Base-by-base conservation (phyloP, 2,329 filamentous ascomycete species). In the Penicillium sp. region DNA sequence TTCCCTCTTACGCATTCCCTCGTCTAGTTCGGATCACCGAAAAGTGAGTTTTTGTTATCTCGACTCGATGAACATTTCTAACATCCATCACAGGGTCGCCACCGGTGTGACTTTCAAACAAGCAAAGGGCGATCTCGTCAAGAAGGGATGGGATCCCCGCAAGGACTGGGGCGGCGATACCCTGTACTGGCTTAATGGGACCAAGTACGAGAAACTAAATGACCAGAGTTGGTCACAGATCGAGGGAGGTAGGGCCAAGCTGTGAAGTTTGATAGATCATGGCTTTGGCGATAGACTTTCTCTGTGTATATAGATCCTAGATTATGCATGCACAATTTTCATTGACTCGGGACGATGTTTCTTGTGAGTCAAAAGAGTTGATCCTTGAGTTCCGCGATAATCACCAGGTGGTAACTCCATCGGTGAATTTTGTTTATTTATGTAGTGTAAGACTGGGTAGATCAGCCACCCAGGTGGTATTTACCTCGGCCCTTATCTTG, bases 91-190 rank as follows among this genome's bases (percentile, higher is more conserved):
- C 42, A 78, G 76, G 57, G 80, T 82, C 56, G 76, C 78, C 60
- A 79, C 79, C 1, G 79, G 79, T 49, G 81, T 79, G n/a, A 83
- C 81, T 5, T 83, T 83, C 72, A 84, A 83, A 65, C 81, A 83
- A 64, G 78, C 79, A 1, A 83, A 83, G 67, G 75, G 73, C 8
- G 79, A 80, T 9, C 64, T 83, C 28, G 68, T 76, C 28, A 80
- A 79, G 65, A 79, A 79, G 56, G 71, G 73, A 17, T 82, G 80
- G 81, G 70, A 75, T 57, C 75, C 74, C 10, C 68, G 68, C 7
- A 65, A 64, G 1, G 72, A 75, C 33, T 70, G 68, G 37, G 71
- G 68, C 1, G 75, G 70, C 1, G 79, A 82, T 62, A 73, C 70
- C 24, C 61, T 83, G 47, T 83, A 80, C 61, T 83, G 80, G 79